Evolutionary conservation across 176 grass and related monocot genomes (phyloP).

Genomic region (Metroxylon sagu): DNA sequence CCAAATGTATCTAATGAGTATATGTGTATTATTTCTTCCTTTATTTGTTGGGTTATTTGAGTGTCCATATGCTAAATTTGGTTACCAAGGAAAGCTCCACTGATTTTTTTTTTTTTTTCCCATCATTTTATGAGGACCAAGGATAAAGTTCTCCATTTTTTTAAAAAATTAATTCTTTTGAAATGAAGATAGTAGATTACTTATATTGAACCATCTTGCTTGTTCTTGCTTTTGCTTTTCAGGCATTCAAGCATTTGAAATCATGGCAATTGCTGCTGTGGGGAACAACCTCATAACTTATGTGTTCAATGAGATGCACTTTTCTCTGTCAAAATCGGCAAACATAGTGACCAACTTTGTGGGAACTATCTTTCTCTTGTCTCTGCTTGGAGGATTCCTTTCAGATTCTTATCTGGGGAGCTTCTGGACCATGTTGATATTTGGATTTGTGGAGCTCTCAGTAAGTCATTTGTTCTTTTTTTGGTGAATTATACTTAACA

Average conservation of each 20-base stretch:
- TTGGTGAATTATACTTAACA: too few relatives aligned
- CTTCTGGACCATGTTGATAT: constrained; percentile 24
- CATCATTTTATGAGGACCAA: too few relatives aligned
- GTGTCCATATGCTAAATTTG: too few relatives aligned
- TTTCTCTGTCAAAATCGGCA: constrained; percentile 11
- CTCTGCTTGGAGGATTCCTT: constrained; percentile 17
- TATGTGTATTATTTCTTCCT: too few relatives aligned
- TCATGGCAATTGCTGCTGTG: constrained; percentile 19
- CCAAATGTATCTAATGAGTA: too few relatives aligned
- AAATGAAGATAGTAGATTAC: too few relatives aligned
- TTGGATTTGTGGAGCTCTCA: constrained; percentile 22
- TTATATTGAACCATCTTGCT: not conserved
- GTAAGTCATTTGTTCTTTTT: not conserved
- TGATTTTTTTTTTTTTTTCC: too few relatives aligned
- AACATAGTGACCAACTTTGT: constrained; percentile 20
- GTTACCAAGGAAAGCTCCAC: too few relatives aligned
- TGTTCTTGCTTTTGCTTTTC: not conserved
- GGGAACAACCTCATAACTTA: constrained; percentile 22
- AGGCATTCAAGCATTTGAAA: constrained; percentile 23
- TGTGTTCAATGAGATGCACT: constrained; percentile 21
- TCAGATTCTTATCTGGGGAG: constrained; percentile 17
- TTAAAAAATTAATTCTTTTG: too few relatives aligned
- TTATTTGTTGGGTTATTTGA: too few relatives aligned
- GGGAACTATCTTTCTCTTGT: constrained; percentile 15
- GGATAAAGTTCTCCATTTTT: too few relatives aligned